phyloP scores from a whole-genome alignment of 2,329 filamentous ascomycete genomes.

The Talaromyces sp. region DNA sequence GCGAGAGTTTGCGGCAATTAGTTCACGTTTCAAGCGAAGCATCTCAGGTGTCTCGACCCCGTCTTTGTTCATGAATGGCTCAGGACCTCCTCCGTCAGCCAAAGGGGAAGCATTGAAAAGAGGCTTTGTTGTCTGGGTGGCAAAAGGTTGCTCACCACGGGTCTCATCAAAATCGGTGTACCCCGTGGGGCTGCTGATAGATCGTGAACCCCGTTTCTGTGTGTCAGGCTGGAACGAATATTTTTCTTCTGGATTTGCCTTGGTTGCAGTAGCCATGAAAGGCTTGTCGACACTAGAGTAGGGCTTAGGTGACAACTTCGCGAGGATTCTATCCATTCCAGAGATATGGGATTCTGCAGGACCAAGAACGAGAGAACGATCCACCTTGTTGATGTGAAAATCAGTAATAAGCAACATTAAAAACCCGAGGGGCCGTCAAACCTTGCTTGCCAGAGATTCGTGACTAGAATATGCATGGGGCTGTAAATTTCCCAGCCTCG shows the following conservation, averaged over 20 bases:
- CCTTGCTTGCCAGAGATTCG: slow-evolving; percentile 32
- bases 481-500: slow-evolving; percentile 31
- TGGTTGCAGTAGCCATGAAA: slow-evolving; percentile 34
- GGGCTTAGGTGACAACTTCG: slow-evolving; percentile 36
- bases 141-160: slow-evolving; percentile 12
- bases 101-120: not conserved
- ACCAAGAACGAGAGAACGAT: slow-evolving; percentile 24
- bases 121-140: slow-evolving; percentile 12
- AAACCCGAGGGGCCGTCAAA: slow-evolving; percentile 15
- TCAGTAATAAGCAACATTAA: not conserved
- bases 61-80: slow-evolving; percentile 11
- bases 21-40: slow-evolving; percentile 52
- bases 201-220: slow-evolving; percentile 53
- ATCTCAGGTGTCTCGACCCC: slow-evolving; percentile 45
- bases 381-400: slow-evolving; percentile 40
- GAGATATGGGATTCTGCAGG: slow-evolving; percentile 25
- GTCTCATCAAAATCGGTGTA: slow-evolving; percentile 14
- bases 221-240: slow-evolving; percentile 49
- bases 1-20: slow-evolving; percentile 52
- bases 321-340: slow-evolving; percentile 60
- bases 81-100: not conserved
- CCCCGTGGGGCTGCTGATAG: slow-evolving; percentile 14
- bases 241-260: slow-evolving; percentile 70
- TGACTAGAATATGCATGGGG: slow-evolving; percentile 17
- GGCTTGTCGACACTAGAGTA: slow-evolving; percentile 14